These are phyloP conservation scores for Prunella vulgaris DNA, from an alignment of 257 asterid genomes.

Conservation along the genomic window DNA sequence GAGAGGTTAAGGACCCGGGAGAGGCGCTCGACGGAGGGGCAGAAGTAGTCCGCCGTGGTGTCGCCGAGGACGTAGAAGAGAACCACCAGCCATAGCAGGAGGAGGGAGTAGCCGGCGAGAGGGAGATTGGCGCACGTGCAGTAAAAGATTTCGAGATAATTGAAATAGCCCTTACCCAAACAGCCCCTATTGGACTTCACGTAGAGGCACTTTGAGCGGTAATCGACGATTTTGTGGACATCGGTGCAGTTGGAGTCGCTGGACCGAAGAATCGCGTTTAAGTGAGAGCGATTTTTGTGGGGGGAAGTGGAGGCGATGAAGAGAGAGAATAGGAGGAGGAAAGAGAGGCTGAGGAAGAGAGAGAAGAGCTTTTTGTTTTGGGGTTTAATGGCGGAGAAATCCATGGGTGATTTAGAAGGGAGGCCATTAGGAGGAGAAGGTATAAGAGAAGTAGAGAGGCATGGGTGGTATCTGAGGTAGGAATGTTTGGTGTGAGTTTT, in stretches of 20 bases:
- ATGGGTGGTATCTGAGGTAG: conserved; percentile 37
- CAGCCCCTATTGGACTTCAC: conserved; percentile 36
- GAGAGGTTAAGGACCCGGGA: conserved; percentile 51
- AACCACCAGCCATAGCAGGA: conserved; percentile 47
- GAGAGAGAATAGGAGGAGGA: conserved; percentile 37
- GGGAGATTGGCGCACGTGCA: conserved; percentile 38
- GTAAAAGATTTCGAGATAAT: conserved; percentile 58
- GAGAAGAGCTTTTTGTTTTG: conserved; percentile 24
- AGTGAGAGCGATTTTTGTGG: neutral
- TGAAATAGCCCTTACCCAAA: conserved; percentile 46
- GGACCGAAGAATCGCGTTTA: neutral
- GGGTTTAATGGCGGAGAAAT: conserved; percentile 7
- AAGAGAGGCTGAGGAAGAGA: conserved; percentile 38
- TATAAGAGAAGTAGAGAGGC: conserved; percentile 10
- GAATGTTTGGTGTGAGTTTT: conserved; percentile 35
- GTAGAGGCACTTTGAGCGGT: conserved; percentile 39
- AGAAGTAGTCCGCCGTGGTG: conserved; percentile 68
- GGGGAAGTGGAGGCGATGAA: conserved; percentile 24
- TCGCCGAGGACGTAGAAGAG: conserved; percentile 62
- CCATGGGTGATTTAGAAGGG: neutral
- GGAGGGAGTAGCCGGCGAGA: conserved; percentile 35
- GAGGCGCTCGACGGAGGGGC: conserved; percentile 57
- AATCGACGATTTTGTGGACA: conserved; percentile 24
- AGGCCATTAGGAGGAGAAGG: neutral
- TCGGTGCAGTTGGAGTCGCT: conserved; percentile 26